phyloP scores from a whole-genome alignment of 805 yeast species.

The Saccharomycopsis schoenii region DNA sequence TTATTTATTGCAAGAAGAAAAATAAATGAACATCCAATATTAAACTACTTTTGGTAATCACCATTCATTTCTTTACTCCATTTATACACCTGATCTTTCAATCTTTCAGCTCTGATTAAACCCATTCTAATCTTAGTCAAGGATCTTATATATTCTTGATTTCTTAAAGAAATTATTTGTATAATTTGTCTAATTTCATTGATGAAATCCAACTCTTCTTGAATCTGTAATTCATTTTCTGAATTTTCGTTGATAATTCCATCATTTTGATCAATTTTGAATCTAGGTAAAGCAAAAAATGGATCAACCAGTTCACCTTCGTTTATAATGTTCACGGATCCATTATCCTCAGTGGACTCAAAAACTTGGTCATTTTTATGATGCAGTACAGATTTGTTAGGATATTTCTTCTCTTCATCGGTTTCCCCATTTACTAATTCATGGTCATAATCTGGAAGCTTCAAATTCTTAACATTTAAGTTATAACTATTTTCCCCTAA shows the following conservation, averaged over 20 bases:
- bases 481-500: slow-evolving; percentile 80
- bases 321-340: slow-evolving; percentile 14
- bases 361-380: slow-evolving; percentile 14
- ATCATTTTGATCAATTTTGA: slow-evolving; percentile 36
- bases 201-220: slow-evolving; percentile 38
- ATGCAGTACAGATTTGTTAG: slow-evolving; percentile 5
- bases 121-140: slow-evolving; percentile 66
- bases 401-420: slow-evolving; percentile 7
- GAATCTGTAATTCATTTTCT: not conserved
- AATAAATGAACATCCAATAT: not conserved
- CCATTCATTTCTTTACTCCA: slow-evolving; percentile 88
- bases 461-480: slow-evolving; percentile 51
- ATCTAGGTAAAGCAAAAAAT: slow-evolving; percentile 55
- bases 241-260: slow-evolving; percentile 27
- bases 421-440: slow-evolving; percentile 29
- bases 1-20: not conserved
- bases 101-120: slow-evolving; percentile 65
- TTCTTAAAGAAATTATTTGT: slow-evolving; percentile 72
- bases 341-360: slow-evolving; percentile 15
- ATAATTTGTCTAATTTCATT: slow-evolving; percentile 64
- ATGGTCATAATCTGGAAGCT: slow-evolving; percentile 63
- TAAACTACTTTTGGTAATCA: slow-evolving; percentile 28
- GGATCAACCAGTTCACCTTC: slow-evolving; percentile 37
- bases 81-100: slow-evolving; percentile 55
- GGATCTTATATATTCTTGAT: slow-evolving; percentile 79